Evolutionary conservation across 306 rosid genomes (phyloP), one percentile per base, ranked within the genome.

Genomic region (Lotus japonicus): DNA sequence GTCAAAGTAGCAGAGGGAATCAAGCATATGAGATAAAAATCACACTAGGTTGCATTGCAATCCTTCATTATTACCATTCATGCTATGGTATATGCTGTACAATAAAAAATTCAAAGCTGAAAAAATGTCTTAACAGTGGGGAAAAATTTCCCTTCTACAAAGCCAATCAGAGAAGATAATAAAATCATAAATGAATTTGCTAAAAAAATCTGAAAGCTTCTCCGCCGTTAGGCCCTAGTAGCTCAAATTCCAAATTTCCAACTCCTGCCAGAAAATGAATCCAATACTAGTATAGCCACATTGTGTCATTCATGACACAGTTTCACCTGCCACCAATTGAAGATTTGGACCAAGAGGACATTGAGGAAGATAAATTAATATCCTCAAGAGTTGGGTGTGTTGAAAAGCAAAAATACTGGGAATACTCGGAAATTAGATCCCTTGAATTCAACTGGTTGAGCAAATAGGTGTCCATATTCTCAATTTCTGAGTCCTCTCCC

Each of bases 311-410:
- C 41, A 23, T 13, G 39, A 44, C 28, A 81, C 9, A 44, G 49
- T 36, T 74, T 87, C 79, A 89, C 79, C 96, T 81, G 3, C 95
- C 96, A 0, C 60, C 64, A 12, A 57, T 13, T 7, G 23, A 6
- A 50, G 86, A 39, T 41, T 7, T 49, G 5, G 96, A 81, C 87
- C 82, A 81, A 60, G 88, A 83, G 10, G 91, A 83, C 80, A 69
- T 81, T 42, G 88, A 83, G 12, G 81, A 80, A 74, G 86, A 80
- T 0, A 42, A 26, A 59, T 77, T 75, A 23, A 89, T 64, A 50
- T 89, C 91, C 50, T 83, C 84, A 70, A 87, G 83, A 59, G 91
- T 89, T 14, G 98, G 95, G 80, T 92, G 95, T 38, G 77, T 11
- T 1, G 77, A 13, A 69, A 55, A 54, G 33, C 80, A 83, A 56